Base-by-base conservation (phyloP, 2,329 filamentous ascomycete genomes). In the Ceratocystis variospora region DNA sequence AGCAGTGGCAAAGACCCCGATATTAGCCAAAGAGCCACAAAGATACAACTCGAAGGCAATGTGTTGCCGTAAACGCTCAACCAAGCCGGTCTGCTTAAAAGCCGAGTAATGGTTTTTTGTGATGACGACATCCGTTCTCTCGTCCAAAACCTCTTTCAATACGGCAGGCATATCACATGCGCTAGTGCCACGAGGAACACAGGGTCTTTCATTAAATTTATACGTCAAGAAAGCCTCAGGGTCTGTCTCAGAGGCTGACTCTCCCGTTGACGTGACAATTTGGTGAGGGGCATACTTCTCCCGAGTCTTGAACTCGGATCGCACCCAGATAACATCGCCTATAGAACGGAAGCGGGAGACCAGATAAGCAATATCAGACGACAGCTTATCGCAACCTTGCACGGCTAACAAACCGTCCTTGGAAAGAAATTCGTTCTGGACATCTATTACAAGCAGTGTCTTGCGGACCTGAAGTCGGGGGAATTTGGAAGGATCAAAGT, bases 1-100 rank as follows among this genome's bases (percentile, higher is more conserved):
- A 2, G 91, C 91, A 0, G 93, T 96, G 6, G 94, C 93, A 73
- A 94, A 91, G 61, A 97, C 86, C 41, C 91, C 92, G 45, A 95
- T 79, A 72, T 97, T 96, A 55, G 87, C 89, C 62, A 96, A 81
- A 57, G 88, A 87, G 25, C 94, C 94, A 72, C 89, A 95, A 28
- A 97, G 83, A 75, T 89, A 96, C 12, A 99, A 79, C 71, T 96
- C 89, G 1, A 91, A 96, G 67, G 96, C 85, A 70, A 96, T 86
- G 69, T 86, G 88, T n/a, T 86, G 85, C n/a, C 92, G 84, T 59
- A 97, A 77, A n/a, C 85, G 80, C 62, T 87, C 80, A 6, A 97
- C 80, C 17, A 97, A 79, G 62, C 83, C 81, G 0, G 87, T 89
- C 7, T 83, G 84, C 64, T 85, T 83, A 73, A 97, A 92, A 15